Conservation (phyloP, 257 asterid genomes). For the Paulownia fortunei region DNA sequence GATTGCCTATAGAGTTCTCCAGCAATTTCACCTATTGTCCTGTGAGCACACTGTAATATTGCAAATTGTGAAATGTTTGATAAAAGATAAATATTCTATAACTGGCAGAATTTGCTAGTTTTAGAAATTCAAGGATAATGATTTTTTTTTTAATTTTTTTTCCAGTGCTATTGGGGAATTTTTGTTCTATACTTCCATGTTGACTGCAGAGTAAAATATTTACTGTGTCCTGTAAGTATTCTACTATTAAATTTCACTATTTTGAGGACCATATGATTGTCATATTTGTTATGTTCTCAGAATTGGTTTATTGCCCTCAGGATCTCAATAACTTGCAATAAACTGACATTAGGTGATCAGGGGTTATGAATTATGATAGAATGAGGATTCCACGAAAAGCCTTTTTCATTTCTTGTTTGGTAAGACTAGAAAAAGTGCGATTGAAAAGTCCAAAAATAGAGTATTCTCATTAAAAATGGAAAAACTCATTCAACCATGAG, state of each 20-base stretch:
- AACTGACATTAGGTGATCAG: no score
- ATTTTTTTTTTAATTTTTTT: not conserved
- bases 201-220: not conserved
- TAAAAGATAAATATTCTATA: constrained; percentile 18
- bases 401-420: no score
- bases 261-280: not conserved
- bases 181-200: not conserved
- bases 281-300: not conserved
- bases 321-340: no score
- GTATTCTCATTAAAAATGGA: no score
- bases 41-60: constrained; percentile 29
- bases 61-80: constrained; percentile 33
- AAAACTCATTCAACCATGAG: no score
- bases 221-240: not conserved
- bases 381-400: no score
- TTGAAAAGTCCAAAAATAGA: no score
- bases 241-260: not conserved
- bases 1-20: not conserved
- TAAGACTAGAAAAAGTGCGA: no score
- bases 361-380: no score
- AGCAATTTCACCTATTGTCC: constrained; percentile 8
- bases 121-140: not conserved
- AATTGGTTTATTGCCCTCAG: not conserved
- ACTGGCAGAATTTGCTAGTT: constrained; percentile 33
- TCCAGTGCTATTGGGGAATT: not conserved